A percentile compares a stretch with the other conserved stretches of the same genome.
These are phyloP conservation scores for Aspergillus fumigatus DNA, from an alignment of 2,329 filamentous ascomycete genomes.

Conservation along the genomic window DNA sequence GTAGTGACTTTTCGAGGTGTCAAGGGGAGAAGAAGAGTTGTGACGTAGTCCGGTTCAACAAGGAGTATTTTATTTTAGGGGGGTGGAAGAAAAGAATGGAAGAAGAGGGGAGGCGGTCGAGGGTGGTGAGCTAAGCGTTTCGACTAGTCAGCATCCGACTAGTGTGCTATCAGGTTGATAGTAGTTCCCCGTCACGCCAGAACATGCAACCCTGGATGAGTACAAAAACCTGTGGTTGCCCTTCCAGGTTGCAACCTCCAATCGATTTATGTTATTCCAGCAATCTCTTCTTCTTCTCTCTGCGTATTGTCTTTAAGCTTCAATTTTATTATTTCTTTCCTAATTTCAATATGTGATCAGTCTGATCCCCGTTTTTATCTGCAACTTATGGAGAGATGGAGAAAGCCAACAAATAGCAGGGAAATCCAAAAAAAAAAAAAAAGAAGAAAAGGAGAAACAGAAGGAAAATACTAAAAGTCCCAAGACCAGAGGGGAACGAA, in stretches of 20 bases:
- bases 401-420: not conserved
- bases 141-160: not conserved
- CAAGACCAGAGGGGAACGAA: constrained; percentile 3
- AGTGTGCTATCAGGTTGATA: not conserved
- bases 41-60: constrained; percentile 36
- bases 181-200: constrained; percentile 1
- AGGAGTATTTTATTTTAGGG: constrained; percentile 34
- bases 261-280: not conserved
- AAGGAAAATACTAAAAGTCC: not conserved
- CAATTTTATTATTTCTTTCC: not conserved
- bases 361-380: not conserved
- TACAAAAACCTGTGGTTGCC: constrained; percentile 18
- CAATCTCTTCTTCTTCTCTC: constrained; percentile 1
- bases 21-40: constrained; percentile 25
- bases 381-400: not conserved
- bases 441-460: constrained; percentile 1
- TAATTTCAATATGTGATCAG: constrained; percentile 4
- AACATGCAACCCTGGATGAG: constrained; percentile 18
- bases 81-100: constrained; percentile 2
- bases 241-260: constrained; percentile 12
- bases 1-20: constrained; percentile 2
- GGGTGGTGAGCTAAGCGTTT: constrained; percentile 17
- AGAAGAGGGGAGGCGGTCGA: constrained; percentile 24
- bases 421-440: constrained; percentile 1
- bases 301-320: not conserved